Base-by-base conservation (phyloP, 805 yeast species). In the Kuraishia borneana region DNA sequence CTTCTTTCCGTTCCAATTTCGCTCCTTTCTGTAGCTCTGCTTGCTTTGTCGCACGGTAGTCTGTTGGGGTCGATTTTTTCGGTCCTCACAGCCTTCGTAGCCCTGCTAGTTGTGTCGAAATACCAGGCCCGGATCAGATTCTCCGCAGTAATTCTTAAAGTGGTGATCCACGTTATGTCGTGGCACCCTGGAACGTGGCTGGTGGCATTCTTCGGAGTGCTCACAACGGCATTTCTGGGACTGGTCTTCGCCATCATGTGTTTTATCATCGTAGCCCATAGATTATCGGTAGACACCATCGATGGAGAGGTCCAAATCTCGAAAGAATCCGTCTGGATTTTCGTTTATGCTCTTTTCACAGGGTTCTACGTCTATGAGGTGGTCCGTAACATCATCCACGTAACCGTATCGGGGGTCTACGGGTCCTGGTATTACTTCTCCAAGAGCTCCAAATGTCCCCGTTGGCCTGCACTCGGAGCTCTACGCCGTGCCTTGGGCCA, bases 401-500 rank as follows among this genome's bases (percentile, higher is more conserved):
- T 76, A 14, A 72, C 87, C 1, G 75, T 83, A 31, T 66, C 85
- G 13, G 89, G 92, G 13, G 73, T 83, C 20, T 84, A 70, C 50
- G 94, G 94, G 9, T 70, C 83, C 10, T 83, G 94, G 94, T 83
- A 80, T 54, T 83, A 81, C 53, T 64, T 77, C 50, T 71, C 83
- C 21, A 67, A 63, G 39, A 70, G 85, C 2, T 85, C 85, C 3
- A 78, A 72, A 60, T 25, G 26, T 17, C 89, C 92, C 26, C 70
- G 53, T 47, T 68, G 69, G 61, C 84, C 89, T 5, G 85, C 87
- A 1, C 56, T 75, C 31, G 84, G 87, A 2, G 78, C 92, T 2
- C 70, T 83, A 42, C 37, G 32, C 21, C 68, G 95, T 32, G 34
- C 41, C 39, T 22, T 18, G 39, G 40, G 23, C 26, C 19, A 42